These are phyloP conservation scores for Suhomyces xylopsoci DNA, from an alignment of 805 yeast genomes.

Conservation along the genomic window DNA sequence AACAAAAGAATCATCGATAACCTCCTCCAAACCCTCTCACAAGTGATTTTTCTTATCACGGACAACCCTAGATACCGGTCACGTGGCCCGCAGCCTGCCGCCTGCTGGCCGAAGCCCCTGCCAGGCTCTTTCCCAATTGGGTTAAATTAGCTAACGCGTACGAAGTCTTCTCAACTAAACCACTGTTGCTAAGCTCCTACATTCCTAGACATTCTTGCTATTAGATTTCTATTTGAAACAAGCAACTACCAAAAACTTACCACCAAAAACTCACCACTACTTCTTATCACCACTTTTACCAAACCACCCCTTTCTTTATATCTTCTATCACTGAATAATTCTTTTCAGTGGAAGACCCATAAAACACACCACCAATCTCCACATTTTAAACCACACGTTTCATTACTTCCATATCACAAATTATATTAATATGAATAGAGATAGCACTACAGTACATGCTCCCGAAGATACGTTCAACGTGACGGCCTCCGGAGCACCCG, in stretches of 20 bases:
- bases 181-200: background rate
- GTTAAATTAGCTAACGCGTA: slow-evolving; percentile 9
- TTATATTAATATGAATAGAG: slow-evolving; percentile 1
- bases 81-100: background rate
- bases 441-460: slow-evolving; percentile 3
- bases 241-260: too few relatives aligned
- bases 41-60: background rate
- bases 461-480: slow-evolving; percentile 1
- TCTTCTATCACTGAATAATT: too few relatives aligned
- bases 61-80: background rate
- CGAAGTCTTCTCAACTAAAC: background rate
- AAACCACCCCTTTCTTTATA: too few relatives aligned
- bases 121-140: slow-evolving; percentile 3
- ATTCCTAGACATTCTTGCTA: background rate
- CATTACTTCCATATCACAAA: too few relatives aligned
- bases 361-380: too few relatives aligned
- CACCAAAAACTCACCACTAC: too few relatives aligned
- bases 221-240: background rate
- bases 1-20: background rate
- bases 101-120: background rate
- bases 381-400: too few relatives aligned
- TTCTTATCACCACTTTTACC: too few relatives aligned
- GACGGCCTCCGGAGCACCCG: slow-evolving; percentile 2
- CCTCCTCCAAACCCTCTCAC: too few relatives aligned
- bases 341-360: background rate